A percentile compares a stretch with the other conserved stretches of the same genome.
phyloP scores from a whole-genome alignment of 164 flowering plant genomes.

The Aristolochia californica region DNA sequence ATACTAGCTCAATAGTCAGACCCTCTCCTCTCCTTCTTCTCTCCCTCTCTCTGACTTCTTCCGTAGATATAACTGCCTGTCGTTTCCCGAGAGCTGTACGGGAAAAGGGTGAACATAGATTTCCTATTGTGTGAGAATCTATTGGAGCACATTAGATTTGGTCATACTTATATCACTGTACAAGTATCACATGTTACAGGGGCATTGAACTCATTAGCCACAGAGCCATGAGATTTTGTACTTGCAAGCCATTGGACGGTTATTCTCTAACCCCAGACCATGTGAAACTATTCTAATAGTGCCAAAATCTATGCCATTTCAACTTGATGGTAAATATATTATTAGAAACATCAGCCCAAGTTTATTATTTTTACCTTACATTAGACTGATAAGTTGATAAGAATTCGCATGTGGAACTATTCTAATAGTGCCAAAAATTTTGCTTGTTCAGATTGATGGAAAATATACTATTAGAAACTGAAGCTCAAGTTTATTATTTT shows the following conservation, averaged over 20 bases:
- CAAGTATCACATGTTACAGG: neutral
- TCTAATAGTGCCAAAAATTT: too few relatives aligned
- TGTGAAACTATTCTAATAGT: too few relatives aligned
- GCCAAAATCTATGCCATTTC: too few relatives aligned
- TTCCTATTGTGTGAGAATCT: neutral
- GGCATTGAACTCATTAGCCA: neutral
- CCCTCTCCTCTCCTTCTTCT: conserved; percentile 41
- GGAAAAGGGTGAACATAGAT: neutral
- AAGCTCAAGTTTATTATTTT: too few relatives aligned
- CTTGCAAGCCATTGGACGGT: neutral
- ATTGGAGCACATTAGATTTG: neutral
- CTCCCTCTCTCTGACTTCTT: conserved; percentile 52
- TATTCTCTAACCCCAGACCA: neutral
- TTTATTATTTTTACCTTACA: too few relatives aligned
- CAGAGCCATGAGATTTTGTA: neutral
- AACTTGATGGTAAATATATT: too few relatives aligned
- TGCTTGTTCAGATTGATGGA: too few relatives aligned
- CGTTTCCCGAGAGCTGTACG: conserved; percentile 64
- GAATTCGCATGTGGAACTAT: too few relatives aligned
- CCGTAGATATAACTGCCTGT: conserved; percentile 75
- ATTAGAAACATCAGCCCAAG: too few relatives aligned
- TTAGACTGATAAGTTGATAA: too few relatives aligned
- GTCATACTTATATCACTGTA: neutral
- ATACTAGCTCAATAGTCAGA: conserved; percentile 49
- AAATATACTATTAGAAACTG: too few relatives aligned